A percentile compares a stretch with the other conserved stretches of the same genome.
These are phyloP conservation scores for Stentor roeselii DNA, from an alignment of 73 alveolate genomes.

Conservation along the genomic window DNA sequence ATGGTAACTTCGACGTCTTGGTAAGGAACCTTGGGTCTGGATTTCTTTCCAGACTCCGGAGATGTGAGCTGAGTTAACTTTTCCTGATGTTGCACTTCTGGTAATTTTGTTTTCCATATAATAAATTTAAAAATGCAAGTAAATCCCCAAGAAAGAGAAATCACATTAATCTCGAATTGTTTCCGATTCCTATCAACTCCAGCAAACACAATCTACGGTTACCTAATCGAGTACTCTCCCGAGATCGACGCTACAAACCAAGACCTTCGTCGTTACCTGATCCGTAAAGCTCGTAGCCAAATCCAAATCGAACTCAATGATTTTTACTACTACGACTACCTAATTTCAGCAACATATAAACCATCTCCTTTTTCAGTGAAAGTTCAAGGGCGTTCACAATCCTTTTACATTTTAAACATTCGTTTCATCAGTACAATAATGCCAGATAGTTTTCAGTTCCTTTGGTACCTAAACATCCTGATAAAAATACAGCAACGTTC, in stretches of 20 bases:
- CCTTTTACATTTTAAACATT: neutral
- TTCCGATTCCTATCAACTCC: neutral
- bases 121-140: too few relatives aligned
- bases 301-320: neutral
- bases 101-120: neutral
- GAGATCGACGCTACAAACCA: neutral
- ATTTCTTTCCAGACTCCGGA: slow-evolving; percentile 8
- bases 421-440: neutral
- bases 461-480: neutral
- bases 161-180: neutral
- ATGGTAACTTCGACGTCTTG: neutral
- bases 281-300: neutral
- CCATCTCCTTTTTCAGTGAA: neutral
- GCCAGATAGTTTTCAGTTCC: neutral
- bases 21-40: neutral
- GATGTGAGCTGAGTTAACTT: neutral
- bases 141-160: neutral
- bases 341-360: neutral
- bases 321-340: neutral
- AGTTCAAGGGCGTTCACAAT: neutral
- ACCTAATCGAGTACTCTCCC: neutral
- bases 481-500: neutral
- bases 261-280: neutral
- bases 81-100: neutral
- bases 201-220: neutral